phyloP scores from a whole-genome alignment of 495 filamentous ascomycete genomes.

The Tuber borchii region DNA sequence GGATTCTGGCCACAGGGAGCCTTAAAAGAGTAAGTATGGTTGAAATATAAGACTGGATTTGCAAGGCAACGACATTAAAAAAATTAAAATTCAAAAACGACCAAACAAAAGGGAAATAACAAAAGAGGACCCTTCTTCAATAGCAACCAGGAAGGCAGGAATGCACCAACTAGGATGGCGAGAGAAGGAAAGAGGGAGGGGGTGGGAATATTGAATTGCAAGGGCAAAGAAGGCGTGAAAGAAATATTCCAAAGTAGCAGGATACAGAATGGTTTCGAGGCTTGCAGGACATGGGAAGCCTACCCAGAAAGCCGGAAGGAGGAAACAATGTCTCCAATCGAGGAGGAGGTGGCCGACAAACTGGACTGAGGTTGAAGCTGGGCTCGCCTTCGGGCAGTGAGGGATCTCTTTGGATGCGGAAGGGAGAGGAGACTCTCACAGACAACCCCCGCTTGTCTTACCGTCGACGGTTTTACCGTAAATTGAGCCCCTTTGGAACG shows the following conservation, averaged over 20 bases:
- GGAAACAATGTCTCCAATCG: slow-evolving; percentile 32
- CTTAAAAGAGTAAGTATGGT: slow-evolving; percentile 21
- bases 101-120: slow-evolving; percentile 15
- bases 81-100: slow-evolving; percentile 31
- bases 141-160: slow-evolving; percentile 12
- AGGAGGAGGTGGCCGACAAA: slow-evolving; percentile 25
- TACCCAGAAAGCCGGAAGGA: slow-evolving; percentile 38
- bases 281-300: slow-evolving; percentile 38
- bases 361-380: slow-evolving; percentile 7
- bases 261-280: slow-evolving; percentile 17
- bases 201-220: slow-evolving; percentile 19
- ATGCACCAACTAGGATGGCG: slow-evolving; percentile 4
- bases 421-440: slow-evolving; percentile 11
- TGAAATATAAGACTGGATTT: slow-evolving; percentile 30
- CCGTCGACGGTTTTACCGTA: slow-evolving; percentile 26
- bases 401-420: slow-evolving; percentile 18
- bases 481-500: slow-evolving; percentile 21
- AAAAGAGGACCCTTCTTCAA: slow-evolving; percentile 25
- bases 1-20: not conserved
- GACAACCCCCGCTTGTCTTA: slow-evolving; percentile 35
- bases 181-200: slow-evolving; percentile 17
- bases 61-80: slow-evolving; percentile 25
- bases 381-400: slow-evolving; percentile 10
- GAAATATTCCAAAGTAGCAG: slow-evolving; percentile 18
- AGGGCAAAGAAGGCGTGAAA: slow-evolving; percentile 15